phyloP scores from a whole-genome alignment of 306 rosid species.

The Fragaria nilgerrensis region DNA sequence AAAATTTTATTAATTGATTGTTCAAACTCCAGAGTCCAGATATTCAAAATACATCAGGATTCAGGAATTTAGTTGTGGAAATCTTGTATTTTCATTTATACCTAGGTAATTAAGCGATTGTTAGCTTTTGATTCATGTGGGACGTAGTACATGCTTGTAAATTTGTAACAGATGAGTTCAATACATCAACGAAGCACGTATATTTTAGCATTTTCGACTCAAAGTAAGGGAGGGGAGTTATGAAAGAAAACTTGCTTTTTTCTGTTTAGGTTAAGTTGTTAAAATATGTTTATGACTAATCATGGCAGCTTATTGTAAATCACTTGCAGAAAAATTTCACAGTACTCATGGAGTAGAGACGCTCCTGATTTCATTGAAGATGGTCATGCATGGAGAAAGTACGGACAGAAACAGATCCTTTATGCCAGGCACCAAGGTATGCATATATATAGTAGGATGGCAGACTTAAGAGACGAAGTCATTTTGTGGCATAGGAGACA shows the following conservation, averaged over 20 bases:
- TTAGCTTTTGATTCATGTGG: not conserved
- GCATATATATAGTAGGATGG: no score
- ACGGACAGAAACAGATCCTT: conserved; percentile 63
- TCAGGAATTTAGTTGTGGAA: not conserved
- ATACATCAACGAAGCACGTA: not conserved
- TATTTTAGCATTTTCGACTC: not conserved
- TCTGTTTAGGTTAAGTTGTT: no score
- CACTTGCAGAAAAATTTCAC: conserved; percentile 41
- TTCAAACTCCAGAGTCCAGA: not conserved
- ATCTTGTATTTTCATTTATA: not conserved
- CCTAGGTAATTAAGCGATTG: not conserved
- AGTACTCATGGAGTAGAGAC: conserved; percentile 37
- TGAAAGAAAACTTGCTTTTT: no score
- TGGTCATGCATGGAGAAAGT: conserved; percentile 75
- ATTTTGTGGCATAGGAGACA: no score
- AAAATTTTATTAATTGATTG: not conserved
- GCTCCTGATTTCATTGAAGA: conserved; percentile 39
- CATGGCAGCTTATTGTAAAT: not conserved
- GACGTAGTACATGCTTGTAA: no score
- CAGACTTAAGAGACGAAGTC: no score
- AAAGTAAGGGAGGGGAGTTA: no score
- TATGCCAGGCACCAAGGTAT: conserved; percentile 45
- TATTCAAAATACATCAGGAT: not conserved
- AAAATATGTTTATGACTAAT: not conserved
- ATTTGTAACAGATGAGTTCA: not conserved